Percentiles rank a stretch among this genome's conserved stretches.
These are phyloP conservation scores for Filobasidium floriforme DNA, from an alignment of 768 basidiomycete genomes.

Conservation along the genomic window DNA sequence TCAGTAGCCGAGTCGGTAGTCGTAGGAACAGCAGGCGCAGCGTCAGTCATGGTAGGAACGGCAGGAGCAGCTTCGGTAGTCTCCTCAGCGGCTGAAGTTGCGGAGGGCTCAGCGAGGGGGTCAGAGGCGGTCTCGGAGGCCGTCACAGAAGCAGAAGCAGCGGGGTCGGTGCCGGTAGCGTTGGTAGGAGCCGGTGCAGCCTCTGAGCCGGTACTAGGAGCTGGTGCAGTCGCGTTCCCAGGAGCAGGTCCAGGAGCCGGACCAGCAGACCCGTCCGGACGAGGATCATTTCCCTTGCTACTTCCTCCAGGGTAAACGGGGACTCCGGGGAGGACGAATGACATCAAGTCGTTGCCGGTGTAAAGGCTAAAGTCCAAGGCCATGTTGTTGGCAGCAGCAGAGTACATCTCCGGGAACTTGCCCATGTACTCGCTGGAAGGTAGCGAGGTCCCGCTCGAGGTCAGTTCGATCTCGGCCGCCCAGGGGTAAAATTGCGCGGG, in stretches of 20 bases:
- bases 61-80: background rate
- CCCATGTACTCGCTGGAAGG: background rate
- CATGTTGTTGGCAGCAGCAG: background rate
- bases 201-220: background rate
- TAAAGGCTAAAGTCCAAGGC: background rate
- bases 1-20: too few relatives aligned
- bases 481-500: constrained; percentile 14
- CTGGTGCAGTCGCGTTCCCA: too few relatives aligned
- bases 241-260: background rate
- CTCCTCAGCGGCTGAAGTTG: background rate
- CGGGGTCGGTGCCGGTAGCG: too few relatives aligned
- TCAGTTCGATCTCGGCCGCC: constrained; percentile 12
- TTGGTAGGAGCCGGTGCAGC: too few relatives aligned
- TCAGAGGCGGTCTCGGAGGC: background rate
- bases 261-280: background rate
- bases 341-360: background rate
- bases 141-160: background rate
- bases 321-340: background rate
- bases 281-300: background rate
- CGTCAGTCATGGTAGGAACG: background rate
- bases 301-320: background rate
- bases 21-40: background rate
- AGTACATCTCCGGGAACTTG: constrained; percentile 2
- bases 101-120: background rate
- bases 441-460: constrained; percentile 8